Conservation (phyloP, 2,329 filamentous ascomycete genomes). For the Dothideomycetidae sp. region DNA sequence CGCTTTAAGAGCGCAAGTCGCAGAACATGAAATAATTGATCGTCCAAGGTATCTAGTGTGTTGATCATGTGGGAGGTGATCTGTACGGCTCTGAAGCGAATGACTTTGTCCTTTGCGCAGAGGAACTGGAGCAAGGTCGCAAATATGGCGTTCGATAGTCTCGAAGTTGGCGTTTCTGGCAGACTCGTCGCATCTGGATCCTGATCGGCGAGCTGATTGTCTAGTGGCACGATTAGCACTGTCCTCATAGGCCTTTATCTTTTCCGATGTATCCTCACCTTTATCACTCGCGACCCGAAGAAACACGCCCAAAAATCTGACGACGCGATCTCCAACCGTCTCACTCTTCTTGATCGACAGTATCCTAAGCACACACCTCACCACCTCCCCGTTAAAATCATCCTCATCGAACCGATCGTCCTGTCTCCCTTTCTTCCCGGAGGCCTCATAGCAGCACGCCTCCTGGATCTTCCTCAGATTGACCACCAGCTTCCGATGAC, state of each 20-base stretch:
- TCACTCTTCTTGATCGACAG: conserved; percentile 88
- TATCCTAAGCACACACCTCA: conserved; percentile 65
- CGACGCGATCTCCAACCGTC: conserved; percentile 66
- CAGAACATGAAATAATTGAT: conserved; percentile 74
- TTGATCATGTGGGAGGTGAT: conserved; percentile 85
- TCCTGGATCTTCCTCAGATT: conserved; percentile 85
- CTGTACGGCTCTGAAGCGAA: conserved; percentile 81
- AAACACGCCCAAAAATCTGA: conserved; percentile 81
- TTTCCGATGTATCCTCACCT: conserved; percentile 27
- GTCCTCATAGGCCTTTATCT: conserved; percentile 6
- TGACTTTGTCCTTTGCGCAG: conserved; percentile 77
- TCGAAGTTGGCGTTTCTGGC: conserved; percentile 69
- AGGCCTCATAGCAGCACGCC: conserved; percentile 50
- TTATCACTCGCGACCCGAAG: conserved; percentile 54
- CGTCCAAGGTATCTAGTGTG: conserved; percentile 80
- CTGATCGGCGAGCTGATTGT: conserved; percentile 48
- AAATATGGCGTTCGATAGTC: conserved; percentile 62
- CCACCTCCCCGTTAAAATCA: conserved; percentile 77
- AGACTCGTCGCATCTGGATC: conserved; percentile 55
- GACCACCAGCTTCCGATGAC: conserved; percentile 78
- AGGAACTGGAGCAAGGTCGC: conserved; percentile 61
- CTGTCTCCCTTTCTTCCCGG: conserved; percentile 36
- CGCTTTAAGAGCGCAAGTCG: conserved; percentile 67
- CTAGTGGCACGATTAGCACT: conserved; percentile 21
- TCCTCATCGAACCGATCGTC: conserved; percentile 63